Evolutionary conservation across 306 rosid genomes (phyloP).

Genomic region (Cucurbita argyrosperma): DNA sequence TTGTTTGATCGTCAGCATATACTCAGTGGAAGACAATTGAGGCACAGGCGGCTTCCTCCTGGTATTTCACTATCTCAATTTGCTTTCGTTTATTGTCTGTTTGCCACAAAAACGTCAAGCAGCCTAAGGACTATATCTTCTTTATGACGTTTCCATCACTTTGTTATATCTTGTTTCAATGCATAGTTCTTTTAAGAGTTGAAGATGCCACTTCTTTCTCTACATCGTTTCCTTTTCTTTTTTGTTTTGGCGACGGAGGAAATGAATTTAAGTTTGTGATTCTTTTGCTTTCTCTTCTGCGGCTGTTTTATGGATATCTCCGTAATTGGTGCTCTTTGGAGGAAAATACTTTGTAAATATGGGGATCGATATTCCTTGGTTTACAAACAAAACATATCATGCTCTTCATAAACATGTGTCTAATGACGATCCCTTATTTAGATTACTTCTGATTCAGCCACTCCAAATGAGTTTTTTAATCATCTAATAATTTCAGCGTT

Average conservation of each 20-base stretch:
- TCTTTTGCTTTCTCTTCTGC: not conserved
- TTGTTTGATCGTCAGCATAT: constrained; percentile 68
- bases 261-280: not conserved
- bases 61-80: constrained; percentile 18
- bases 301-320: not conserved
- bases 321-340: not conserved
- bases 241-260: not conserved
- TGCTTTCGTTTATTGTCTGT: not conserved
- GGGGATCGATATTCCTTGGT: not conserved
- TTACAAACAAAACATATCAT: not conserved
- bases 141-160: not conserved
- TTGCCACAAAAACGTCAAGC: not conserved
- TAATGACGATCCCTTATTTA: not conserved
- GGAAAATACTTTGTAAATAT: not conserved
- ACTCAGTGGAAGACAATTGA: constrained; percentile 35
- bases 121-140: not conserved
- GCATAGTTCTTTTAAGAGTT: not conserved
- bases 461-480: not conserved
- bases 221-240: not conserved
- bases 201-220: not conserved
- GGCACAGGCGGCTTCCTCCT: constrained; percentile 55
- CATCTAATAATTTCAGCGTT: not conserved
- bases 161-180: not conserved
- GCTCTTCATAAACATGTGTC: not conserved
- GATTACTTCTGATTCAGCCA: not conserved